Evolutionary conservation across 495 filamentous ascomycete genomes (phyloP).

Genomic region (Diplogelasinospora grovesii): DNA sequence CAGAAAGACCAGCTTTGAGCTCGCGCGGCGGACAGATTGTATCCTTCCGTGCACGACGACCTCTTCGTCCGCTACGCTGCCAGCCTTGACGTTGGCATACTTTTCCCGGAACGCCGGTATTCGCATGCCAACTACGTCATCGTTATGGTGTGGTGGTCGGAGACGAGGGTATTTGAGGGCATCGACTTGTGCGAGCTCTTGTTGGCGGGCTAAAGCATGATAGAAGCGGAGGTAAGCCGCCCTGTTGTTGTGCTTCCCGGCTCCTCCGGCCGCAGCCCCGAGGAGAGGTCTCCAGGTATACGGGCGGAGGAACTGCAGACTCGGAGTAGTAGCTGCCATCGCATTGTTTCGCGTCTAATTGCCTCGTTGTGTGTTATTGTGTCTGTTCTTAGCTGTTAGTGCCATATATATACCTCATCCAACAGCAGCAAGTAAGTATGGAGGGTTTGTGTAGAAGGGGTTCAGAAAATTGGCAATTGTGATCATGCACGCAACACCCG

Average conservation of each 20-base stretch:
- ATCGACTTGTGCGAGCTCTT: constrained; percentile 25
- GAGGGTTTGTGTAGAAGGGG: neutral
- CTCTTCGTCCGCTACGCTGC: constrained; percentile 27
- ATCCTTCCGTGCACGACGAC: constrained; percentile 44
- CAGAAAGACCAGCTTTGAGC: constrained; percentile 74
- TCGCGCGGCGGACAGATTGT: constrained; percentile 33
- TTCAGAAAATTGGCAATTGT: constrained; percentile 47
- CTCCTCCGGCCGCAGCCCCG: neutral
- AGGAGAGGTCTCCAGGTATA: constrained; percentile 33
- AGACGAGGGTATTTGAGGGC: constrained; percentile 37
- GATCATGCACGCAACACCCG: constrained; percentile 56
- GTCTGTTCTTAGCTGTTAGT: too few relatives aligned
- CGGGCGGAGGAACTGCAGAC: constrained; percentile 49
- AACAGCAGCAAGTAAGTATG: neutral
- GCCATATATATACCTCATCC: too few relatives aligned
- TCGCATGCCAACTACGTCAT: constrained; percentile 20
- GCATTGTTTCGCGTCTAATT: constrained; percentile 14
- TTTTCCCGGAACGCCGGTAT: constrained; percentile 35
- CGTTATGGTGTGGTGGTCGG: constrained; percentile 17
- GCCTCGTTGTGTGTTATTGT: too few relatives aligned
- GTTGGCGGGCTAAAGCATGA: constrained; percentile 26
- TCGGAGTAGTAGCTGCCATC: constrained; percentile 31
- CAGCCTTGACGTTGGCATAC: constrained; percentile 20
- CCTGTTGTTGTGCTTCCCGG: constrained; percentile 4
- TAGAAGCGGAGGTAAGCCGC: constrained; percentile 43